Conservation (phyloP, 768 basidiomycete genomes). For the Pleurotus giganteus region DNA sequence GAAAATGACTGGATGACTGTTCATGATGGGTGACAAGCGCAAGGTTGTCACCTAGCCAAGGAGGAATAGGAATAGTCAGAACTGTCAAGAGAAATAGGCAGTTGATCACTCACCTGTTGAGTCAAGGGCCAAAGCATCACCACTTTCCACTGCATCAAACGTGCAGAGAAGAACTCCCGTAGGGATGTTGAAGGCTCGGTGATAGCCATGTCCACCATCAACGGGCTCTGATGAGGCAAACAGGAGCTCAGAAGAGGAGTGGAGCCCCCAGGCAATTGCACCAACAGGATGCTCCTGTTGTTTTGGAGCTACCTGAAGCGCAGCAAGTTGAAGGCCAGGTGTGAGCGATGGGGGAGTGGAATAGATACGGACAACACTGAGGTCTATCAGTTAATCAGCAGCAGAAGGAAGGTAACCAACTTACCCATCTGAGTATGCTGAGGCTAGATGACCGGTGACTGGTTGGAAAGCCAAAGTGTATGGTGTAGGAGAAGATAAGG, state of each 20-base stretch:
- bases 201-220: conserved; percentile 34
- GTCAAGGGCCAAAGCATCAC: conserved; percentile 50
- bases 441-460: conserved; percentile 35
- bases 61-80: background rate
- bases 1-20: conserved; percentile 27
- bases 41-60: conserved; percentile 25
- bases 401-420: background rate
- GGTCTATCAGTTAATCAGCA: conserved; percentile 1
- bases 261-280: conserved; percentile 51
- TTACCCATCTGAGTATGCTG: conserved; percentile 35
- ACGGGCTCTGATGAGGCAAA: conserved; percentile 60
- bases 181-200: conserved; percentile 48
- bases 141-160: conserved; percentile 48
- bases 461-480: conserved; percentile 47
- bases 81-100: background rate
- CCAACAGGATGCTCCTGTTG: conserved; percentile 34
- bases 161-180: conserved; percentile 21
- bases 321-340: too few species aligned
- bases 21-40: conserved; percentile 31
- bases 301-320: conserved; percentile 14
- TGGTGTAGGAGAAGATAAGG: conserved; percentile 26
- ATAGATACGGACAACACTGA: conserved; percentile 24
- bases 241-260: conserved; percentile 33
- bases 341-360: conserved; percentile 11
- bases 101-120: conserved; percentile 34